A percentile compares a stretch with the other conserved stretches of the same genome.
These are phyloP conservation scores for Phytophthora litchii DNA, from an alignment of 352 stramenopile genomes.

Conservation along the genomic window DNA sequence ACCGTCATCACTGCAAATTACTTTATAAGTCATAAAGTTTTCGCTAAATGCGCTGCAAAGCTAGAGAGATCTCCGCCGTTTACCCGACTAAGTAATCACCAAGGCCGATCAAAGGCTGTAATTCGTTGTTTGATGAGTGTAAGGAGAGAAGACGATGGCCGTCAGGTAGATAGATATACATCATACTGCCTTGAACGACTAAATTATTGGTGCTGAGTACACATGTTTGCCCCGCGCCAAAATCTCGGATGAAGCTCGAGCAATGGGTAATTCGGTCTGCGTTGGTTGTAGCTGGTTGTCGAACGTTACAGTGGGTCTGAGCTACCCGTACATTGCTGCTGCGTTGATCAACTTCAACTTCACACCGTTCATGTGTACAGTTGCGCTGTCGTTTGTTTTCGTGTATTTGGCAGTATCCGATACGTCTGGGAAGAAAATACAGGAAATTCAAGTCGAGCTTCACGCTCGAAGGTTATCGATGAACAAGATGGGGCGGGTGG, in stretches of 20 bases:
- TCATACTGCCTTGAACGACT: too few species aligned
- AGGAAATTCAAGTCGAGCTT: constrained; percentile 13
- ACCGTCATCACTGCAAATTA: constrained; percentile 40
- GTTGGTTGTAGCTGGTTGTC: constrained; percentile 48
- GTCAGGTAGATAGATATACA: neutral
- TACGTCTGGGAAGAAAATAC: constrained; percentile 20
- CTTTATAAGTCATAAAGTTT: constrained; percentile 56
- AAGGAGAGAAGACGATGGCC: neutral
- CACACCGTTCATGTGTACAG: constrained; percentile 18
- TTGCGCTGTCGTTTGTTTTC: constrained; percentile 12
- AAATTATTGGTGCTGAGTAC: too few species aligned
- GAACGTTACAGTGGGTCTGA: constrained; percentile 53
- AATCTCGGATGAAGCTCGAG: constrained; percentile 52
- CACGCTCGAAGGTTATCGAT: too few species aligned
- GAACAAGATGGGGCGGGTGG: too few species aligned
- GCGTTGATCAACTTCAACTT: constrained; percentile 27
- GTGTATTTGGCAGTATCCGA: constrained; percentile 10
- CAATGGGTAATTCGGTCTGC: constrained; percentile 42
- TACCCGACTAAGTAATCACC: neutral
- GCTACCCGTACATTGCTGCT: constrained; percentile 53
- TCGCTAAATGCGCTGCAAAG: constrained; percentile 40
- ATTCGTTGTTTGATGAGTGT: constrained; percentile 40
- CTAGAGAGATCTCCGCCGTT: constrained; percentile 33
- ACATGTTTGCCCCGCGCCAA: too few species aligned
- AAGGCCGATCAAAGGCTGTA: neutral